Evolutionary conservation across 495 filamentous ascomycete genomes (phyloP).

Genomic region (Penicillium daleae): DNA sequence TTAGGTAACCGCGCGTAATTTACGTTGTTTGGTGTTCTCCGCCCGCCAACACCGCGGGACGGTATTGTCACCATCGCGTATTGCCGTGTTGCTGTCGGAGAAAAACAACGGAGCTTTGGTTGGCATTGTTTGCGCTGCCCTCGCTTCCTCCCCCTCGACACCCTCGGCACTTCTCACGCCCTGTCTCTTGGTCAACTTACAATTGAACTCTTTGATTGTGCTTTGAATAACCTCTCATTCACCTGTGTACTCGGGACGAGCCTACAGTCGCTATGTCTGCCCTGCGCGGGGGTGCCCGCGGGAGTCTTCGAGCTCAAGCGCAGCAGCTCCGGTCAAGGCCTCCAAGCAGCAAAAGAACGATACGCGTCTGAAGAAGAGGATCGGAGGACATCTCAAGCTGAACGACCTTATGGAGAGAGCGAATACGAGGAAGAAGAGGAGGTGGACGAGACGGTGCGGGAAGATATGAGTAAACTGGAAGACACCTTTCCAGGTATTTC

Average conservation of each 20-base stretch:
- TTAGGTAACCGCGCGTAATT: slow-evolving; percentile 22
- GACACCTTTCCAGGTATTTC: slow-evolving; percentile 82
- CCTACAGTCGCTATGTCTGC: slow-evolving; percentile 31
- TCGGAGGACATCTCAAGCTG: slow-evolving; percentile 28
- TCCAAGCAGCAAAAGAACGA: slow-evolving; percentile 20
- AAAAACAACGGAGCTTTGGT: slow-evolving; percentile 22
- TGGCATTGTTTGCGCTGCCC: slow-evolving; percentile 5
- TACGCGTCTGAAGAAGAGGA: slow-evolving; percentile 37
- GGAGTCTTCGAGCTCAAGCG: slow-evolving; percentile 33
- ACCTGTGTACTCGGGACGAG: background rate
- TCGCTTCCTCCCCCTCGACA: background rate
- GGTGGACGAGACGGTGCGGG: slow-evolving; percentile 70
- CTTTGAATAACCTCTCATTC: background rate
- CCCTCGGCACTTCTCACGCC: background rate
- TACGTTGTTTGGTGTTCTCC: slow-evolving; percentile 8
- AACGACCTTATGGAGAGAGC: slow-evolving; percentile 26
- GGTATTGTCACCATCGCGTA: slow-evolving; percentile 15
- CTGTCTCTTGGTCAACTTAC: background rate
- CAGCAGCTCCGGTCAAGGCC: slow-evolving; percentile 20
- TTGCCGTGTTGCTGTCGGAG: slow-evolving; percentile 18
- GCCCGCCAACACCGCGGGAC: slow-evolving; percentile 1
- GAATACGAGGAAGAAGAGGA: slow-evolving; percentile 54
- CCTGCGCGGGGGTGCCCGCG: slow-evolving; percentile 28
- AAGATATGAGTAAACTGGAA: slow-evolving; percentile 87
- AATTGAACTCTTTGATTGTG: background rate